These are phyloP conservation scores for Centella asiatica DNA, from an alignment of 129 eudicot species.

Conservation along the genomic window DNA sequence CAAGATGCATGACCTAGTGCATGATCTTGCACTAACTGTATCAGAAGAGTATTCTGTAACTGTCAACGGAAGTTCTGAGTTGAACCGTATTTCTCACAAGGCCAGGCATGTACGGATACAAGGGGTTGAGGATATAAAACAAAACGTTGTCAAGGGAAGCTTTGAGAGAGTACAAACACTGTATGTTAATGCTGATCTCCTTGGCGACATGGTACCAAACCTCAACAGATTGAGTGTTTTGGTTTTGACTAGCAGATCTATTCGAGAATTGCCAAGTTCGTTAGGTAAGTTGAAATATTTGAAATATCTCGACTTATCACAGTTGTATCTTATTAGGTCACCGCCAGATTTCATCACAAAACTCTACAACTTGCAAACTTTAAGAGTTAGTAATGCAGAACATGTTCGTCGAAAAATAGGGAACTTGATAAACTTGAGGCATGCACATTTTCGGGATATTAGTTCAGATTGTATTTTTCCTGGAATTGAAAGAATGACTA, in stretches of 20 bases:
- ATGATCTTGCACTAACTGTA: conserved; percentile 21
- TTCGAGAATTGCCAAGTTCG: conserved; percentile 13
- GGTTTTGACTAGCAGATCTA: background rate
- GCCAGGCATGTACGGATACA: background rate
- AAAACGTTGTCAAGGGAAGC: background rate
- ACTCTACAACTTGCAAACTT: conserved; percentile 28
- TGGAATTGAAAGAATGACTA: conserved; percentile 2
- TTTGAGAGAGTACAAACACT: conserved; percentile 9
- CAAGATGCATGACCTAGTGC: conserved; percentile 36
- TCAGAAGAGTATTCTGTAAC: background rate
- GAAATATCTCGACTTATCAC: conserved; percentile 17
- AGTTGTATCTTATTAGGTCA: background rate
- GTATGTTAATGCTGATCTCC: background rate
- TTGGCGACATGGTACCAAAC: background rate
- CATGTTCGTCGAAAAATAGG: background rate
- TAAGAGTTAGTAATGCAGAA: background rate
- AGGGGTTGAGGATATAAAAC: background rate
- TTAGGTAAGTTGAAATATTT: conserved; percentile 18
- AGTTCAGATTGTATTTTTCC: background rate
- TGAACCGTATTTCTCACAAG: background rate
- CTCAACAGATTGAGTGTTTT: conserved; percentile 16
- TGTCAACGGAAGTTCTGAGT: background rate
- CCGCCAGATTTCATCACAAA: conserved; percentile 14
- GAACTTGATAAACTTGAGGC: conserved; percentile 19
- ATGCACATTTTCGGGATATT: background rate